Base-by-base conservation (phyloP, 345 rosid genomes). In the Excoecaria cochinchinensis region DNA sequence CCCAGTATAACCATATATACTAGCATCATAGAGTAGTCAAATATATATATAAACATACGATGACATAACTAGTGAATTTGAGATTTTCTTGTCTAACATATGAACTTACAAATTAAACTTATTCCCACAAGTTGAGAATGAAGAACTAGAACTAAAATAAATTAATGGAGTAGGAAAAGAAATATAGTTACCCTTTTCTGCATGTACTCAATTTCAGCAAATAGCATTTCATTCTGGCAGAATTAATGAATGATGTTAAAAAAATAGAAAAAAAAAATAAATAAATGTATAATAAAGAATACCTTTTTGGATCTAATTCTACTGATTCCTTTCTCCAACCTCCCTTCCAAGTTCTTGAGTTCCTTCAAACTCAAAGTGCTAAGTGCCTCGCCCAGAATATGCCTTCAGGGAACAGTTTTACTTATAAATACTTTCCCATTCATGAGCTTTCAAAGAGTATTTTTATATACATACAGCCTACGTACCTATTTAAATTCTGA, bases 301-400 rank as follows among this genome's bases (percentile, higher is more conserved):
- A 77, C 80, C 80, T 77, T 77, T 46, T 77, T 77, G 16, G 80
- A 64, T 58, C 80, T 71, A 65, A 77, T 25, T 77, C 72, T 71
- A 53, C 76, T 56, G n/a, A 77, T 77, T 55, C 80, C 80, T 77
- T 72, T 71, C 80, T 77, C 80, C 65, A 77, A 44, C 51, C 80
- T 71, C 40, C 72, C 71, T 53, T 77, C 80, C 65, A 77, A 64
- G 63, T 64, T 71, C 70, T 65, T 77, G 22, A 77, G 80, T 24
- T 77, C 80, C 76, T 77, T 77, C 4, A 77, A 48, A 13, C 72
- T 44, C 67, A 77, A 71, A 4, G 71, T 24, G 24, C 80, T 44
- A 16, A 77, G 67, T 48, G 80, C 50, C 65, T 77, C 80, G 6
- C 80, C 80, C 15, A 77, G 16, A 63, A 77, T 71, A 31, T 77